Conservation (phyloP, 192 early-diverging fungal genomes). For the Backusella psychrophila region DNA sequence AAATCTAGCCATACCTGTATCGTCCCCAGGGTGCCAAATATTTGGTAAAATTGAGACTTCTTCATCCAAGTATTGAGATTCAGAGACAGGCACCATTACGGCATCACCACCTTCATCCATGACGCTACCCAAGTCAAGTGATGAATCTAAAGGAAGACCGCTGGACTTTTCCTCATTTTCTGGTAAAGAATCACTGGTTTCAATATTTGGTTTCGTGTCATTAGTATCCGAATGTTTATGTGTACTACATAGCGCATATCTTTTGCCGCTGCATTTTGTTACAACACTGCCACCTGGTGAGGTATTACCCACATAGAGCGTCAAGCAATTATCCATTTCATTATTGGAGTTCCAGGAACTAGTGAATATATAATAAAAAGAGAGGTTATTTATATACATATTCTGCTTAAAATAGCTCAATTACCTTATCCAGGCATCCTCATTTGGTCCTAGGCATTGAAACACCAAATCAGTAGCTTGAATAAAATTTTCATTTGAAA, state of each 20-base stretch:
- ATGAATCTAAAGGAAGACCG: background rate
- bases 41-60: background rate
- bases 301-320: background rate
- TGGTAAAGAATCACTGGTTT: background rate
- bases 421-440: background rate
- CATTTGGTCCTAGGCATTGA: background rate
- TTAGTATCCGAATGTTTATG: background rate
- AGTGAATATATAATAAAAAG: background rate
- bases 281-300: background rate
- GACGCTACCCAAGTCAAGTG: background rate
- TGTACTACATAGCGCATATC: background rate
- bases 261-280: background rate
- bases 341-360: background rate
- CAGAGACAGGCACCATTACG: background rate
- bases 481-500: background rate
- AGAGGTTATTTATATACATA: background rate
- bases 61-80: background rate
- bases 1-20: background rate
- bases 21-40: background rate
- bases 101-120: background rate
- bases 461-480: background rate
- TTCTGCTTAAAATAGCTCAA: background rate
- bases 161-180: background rate
- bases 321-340: background rate
- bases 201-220: background rate